Conservation (phyloP, 805 yeast genomes). For the Saccharomycopsis fermentans region DNA sequence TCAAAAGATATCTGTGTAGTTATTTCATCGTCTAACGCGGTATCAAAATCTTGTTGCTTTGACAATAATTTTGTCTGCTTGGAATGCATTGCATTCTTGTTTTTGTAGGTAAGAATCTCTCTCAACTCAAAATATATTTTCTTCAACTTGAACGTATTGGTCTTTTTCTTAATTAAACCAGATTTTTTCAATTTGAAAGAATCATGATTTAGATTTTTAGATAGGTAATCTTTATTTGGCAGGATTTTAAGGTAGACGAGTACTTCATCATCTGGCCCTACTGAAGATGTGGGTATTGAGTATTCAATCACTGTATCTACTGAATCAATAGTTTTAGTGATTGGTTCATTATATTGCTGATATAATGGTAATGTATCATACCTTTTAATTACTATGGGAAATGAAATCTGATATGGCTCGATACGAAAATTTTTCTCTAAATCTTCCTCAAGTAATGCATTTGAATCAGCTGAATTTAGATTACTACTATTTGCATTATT, state of each 20-base stretch:
- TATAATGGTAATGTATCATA: conserved; percentile 49
- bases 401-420: conserved; percentile 23
- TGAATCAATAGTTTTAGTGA: conserved; percentile 34
- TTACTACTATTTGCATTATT: not conserved
- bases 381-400: conserved; percentile 44
- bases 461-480: not conserved
- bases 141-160: conserved; percentile 30
- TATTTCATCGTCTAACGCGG: conserved; percentile 25
- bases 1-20: conserved; percentile 19
- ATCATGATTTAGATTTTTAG: conserved; percentile 1
- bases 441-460: not conserved
- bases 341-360: conserved; percentile 44
- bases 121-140: conserved; percentile 37
- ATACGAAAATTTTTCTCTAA: not conserved
- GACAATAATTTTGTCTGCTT: conserved; percentile 36
- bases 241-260: conserved; percentile 30
- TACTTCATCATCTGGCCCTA: conserved; percentile 49
- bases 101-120: conserved; percentile 31
- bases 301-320: conserved; percentile 40
- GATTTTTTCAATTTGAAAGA: conserved; percentile 9
- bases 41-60: conserved; percentile 26
- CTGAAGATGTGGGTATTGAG: conserved; percentile 39
- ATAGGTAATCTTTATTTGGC: conserved; percentile 27
- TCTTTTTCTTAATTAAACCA: conserved; percentile 6
- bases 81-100: conserved; percentile 33